phyloP scores from a whole-genome alignment of 192 early-diverging fungal genomes.

The Podila verticillata region DNA sequence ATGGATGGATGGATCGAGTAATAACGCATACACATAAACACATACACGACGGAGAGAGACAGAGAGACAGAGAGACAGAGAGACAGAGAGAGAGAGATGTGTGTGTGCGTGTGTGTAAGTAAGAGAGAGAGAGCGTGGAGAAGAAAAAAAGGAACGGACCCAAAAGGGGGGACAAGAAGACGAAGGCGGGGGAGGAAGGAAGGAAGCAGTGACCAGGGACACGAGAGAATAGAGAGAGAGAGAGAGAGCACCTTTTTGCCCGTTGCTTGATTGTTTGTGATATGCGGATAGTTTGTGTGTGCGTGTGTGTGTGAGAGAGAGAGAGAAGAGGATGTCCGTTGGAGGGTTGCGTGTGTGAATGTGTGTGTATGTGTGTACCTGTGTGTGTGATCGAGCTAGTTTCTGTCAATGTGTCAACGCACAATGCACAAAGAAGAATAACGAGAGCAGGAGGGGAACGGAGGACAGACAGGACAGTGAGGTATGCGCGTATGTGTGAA shows the following conservation, averaged over 20 bases:
- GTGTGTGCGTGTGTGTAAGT: neutral
- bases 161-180: neutral
- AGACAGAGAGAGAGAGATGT: constrained; percentile 1
- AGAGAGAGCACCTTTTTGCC: constrained; percentile 1
- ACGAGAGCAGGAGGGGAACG: no score
- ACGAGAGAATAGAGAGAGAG: neutral
- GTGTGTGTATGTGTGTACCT: neutral
- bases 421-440: no score
- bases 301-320: neutral
- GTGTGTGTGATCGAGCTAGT: neutral
- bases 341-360: neutral
- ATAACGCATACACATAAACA: neutral
- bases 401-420: no score
- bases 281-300: neutral
- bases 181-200: neutral
- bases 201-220: neutral
- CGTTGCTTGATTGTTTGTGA: neutral
- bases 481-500: neutral
- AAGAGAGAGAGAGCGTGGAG: constrained; percentile 9
- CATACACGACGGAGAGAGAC: neutral
- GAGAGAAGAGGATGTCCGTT: no score
- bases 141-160: neutral
- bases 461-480: neutral
- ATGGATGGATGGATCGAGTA: neutral
- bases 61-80: neutral